Conservation (phyloP, 192 early-diverging fungal genomes). For the Coemansia sp. region DNA sequence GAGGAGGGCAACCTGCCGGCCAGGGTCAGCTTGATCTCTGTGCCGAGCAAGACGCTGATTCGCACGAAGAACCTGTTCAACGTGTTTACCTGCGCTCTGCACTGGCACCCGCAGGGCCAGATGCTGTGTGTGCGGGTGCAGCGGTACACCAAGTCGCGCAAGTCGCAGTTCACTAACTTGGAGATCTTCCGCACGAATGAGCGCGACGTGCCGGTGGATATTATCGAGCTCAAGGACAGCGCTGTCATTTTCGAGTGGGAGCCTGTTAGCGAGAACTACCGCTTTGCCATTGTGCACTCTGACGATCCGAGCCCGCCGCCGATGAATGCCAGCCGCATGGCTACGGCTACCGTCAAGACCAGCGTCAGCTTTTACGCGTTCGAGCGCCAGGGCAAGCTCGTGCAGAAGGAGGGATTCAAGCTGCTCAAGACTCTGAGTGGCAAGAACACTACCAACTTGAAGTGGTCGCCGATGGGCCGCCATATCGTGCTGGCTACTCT, state of each 20-base stretch:
- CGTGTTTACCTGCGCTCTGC: conserved; percentile 82
- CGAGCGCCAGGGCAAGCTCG: conserved; percentile 67
- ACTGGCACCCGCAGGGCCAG: conserved; percentile 89
- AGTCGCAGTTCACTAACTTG: conserved; percentile 80
- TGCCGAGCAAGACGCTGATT: conserved; percentile 82
- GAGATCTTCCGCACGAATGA: conserved; percentile 94
- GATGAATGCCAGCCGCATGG: conserved; percentile 52
- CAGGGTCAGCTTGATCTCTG: conserved; percentile 82
- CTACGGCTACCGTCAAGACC: conserved; percentile 58
- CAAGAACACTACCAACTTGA: conserved; percentile 78
- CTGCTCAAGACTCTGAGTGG: conserved; percentile 80
- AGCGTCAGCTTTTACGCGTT: conserved; percentile 83
- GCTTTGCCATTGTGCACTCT: conserved; percentile 87
- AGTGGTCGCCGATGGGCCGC: conserved; percentile 96
- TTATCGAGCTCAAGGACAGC: conserved; percentile 83
- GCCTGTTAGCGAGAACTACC: conserved; percentile 70
- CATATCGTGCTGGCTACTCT: conserved; percentile 86
- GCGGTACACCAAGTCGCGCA: conserved; percentile 88
- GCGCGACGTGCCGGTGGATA: conserved; percentile 95
- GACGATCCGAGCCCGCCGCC: conserved; percentile 63
- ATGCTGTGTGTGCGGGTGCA: conserved; percentile 93
- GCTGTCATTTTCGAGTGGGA: conserved; percentile 95
- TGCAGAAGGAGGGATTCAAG: conserved; percentile 67
- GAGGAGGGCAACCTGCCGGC: conserved; percentile 95
- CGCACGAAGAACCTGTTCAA: conserved; percentile 98